Base-by-base conservation (phyloP, 352 stramenopile genomes). In the Globisporangium parvum region DNA sequence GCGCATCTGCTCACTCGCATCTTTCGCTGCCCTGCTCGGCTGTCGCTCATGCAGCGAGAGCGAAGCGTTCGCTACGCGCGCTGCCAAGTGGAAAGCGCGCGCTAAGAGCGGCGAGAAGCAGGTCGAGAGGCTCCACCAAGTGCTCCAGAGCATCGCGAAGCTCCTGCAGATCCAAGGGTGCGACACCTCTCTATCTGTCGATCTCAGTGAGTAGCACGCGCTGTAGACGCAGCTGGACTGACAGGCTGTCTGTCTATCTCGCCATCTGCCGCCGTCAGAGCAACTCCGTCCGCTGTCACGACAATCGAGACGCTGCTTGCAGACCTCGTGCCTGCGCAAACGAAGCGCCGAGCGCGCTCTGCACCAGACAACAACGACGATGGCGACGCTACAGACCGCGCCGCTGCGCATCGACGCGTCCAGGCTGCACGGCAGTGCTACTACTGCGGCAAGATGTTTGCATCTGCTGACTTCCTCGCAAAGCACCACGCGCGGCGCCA, bases 121-220 rank as follows among this genome's bases (percentile, higher is more conserved):
- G 55, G 69, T 83, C n/a, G 71, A 88, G 26, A 87, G 88, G 24
- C 65, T 91, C 28, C 78, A 88, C n/a, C 76, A 87, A 51, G 71
- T 88, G 62, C 65, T 91, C 33, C 78, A 88, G 52, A 87, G 73
- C 57, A 82, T 89, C 57, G 75, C 78, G 35, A 88, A 86, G 44
- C 56, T 91, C 26, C 54, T 91, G 56, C 75, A 89, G 54, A 71
- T 86, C 37, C 73, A 87, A 60, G 76, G 80, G 77, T 88, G 62
- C 9, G 50, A 4, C 44, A 24, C 41, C 6, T 52, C 21, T 39
- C 44, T 10, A 45, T 33, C 21, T 23, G 37, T n/a, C n/a, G n/a
- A n/a, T n/a, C n/a, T n/a, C n/a, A n/a, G n/a, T n/a, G n/a, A n/a
- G n/a, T n/a, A n/a, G n/a, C 20, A 24, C 45, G 39, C 2, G 41